These are phyloP conservation scores for Coniosporium apollinis DNA, from an alignment of 495 filamentous ascomycete genomes.

Conservation along the genomic window DNA sequence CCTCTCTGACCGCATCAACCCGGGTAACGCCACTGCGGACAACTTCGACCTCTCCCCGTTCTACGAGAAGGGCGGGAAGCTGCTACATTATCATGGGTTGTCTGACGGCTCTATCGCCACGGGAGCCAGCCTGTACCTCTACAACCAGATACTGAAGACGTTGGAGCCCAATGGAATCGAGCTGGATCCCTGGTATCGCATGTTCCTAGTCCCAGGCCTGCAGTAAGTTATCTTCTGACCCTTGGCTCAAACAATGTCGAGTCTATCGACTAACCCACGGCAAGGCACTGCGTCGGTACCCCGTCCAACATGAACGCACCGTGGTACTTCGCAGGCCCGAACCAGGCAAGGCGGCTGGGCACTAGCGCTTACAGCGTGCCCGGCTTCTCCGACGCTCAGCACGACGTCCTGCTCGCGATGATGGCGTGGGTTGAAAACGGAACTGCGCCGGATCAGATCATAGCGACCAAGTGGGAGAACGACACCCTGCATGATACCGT, in stretches of 20 bases:
- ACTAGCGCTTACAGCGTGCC: conserved; percentile 16
- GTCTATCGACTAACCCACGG: too few relatives aligned
- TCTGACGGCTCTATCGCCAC: conserved; percentile 15
- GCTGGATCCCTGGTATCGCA: conserved; percentile 42
- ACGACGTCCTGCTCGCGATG: conserved; percentile 33
- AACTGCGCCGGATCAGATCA: conserved; percentile 15
- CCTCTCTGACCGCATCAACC: conserved; percentile 14
- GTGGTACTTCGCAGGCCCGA: conserved; percentile 6
- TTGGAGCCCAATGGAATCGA: conserved; percentile 24
- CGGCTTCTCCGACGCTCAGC: conserved; percentile 25
- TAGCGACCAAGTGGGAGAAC: conserved; percentile 19
- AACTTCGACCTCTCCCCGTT: conserved; percentile 20
- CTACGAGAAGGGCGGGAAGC: conserved; percentile 14
- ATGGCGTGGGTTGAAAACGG: conserved; percentile 35
- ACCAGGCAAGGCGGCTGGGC: conserved; percentile 7
- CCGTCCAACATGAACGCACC: neutral
- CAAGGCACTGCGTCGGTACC: conserved; percentile 29
- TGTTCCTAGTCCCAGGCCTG: conserved; percentile 43
- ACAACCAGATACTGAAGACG: conserved; percentile 26
- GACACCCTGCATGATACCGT: conserved; percentile 11
- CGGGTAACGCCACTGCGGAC: conserved; percentile 33
- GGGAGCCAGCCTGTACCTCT: conserved; percentile 14
- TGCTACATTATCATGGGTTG: conserved; percentile 20
- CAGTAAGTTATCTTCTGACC: too few relatives aligned
- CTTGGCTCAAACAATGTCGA: too few relatives aligned